Evolutionary conservation across 2,329 filamentous ascomycete genomes (phyloP), one percentile per base, ranked within the genome.

Genomic region (Boeremia lycopersici): DNA sequence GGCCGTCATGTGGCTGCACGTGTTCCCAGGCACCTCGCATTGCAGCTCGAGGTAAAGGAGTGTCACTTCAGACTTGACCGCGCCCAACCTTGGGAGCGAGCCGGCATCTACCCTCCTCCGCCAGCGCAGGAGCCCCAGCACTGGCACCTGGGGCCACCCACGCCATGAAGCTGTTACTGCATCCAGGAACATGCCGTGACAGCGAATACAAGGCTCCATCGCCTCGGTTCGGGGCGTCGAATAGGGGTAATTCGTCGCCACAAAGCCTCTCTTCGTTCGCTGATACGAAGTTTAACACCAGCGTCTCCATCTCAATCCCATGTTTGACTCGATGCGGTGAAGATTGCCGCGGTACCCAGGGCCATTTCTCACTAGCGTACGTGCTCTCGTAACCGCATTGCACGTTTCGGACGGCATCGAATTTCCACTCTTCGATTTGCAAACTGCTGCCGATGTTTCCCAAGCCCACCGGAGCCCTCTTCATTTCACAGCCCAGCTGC

Each of bases 221-320:
- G 11, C 25, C 38, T 15, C 31, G 28, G 17, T 25, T 44, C 30
- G 11, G 19, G 44, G 44, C 40, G 44, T 48, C 51, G 51, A 57
- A 57, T 57, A 57, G 54, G 54, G 54, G 54, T 46, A 46, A 46
- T 48, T 35, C 35, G 43, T 53, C 34, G 43, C 54, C 54, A 57
- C 54, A 48, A 19, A 38, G 36, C 17, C n/a, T 25, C 10, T 30
- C 35, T 28, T 29, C 23, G 50, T 48, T 44, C 39, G 43, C 44
- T 44, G 40, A 45, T 45, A 55, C 52, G 46, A 49, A 45, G 29
- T 23, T 13, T 33, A 2, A 35, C 28, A 19, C 23, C 43, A 43
- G 43, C 42, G 47, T 51, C 38, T 31, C 47, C 48, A 19, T 31
- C 23, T 33, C 31, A 8, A 26, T 17, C 33, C 47, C 34, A 28